phyloP scores from a whole-genome alignment of 495 filamentous ascomycete genomes.

The Xylaria venustula region DNA sequence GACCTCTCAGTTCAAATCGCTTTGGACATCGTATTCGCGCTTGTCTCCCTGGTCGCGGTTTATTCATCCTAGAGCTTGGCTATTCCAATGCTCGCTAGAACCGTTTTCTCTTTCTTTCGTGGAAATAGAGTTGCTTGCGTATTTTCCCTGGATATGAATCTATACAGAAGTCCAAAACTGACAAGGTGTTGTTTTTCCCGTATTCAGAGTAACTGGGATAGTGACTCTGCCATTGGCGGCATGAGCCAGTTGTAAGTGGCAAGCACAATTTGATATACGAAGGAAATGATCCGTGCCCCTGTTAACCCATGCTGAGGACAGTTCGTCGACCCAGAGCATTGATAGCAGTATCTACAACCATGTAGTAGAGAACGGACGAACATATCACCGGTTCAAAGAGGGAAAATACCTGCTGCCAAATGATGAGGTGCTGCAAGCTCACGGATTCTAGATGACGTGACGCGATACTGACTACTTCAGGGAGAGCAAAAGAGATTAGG shows the following conservation, averaged over 20 bases:
- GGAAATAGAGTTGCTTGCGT: background rate
- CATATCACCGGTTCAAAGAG: slow-evolving; percentile 28
- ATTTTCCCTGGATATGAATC: background rate
- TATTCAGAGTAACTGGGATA: slow-evolving; percentile 2
- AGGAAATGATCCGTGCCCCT: too few relatives aligned
- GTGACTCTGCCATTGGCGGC: slow-evolving; percentile 8
- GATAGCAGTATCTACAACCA: slow-evolving; percentile 17
- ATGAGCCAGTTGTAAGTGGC: slow-evolving; percentile 9
- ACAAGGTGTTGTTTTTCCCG: background rate
- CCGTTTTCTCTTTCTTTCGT: background rate
- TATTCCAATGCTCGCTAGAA: too few relatives aligned
- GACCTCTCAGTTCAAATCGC: background rate
- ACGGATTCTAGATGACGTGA: background rate
- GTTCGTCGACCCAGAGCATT: slow-evolving; percentile 4
- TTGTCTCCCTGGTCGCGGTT: too few relatives aligned
- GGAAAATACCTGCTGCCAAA: slow-evolving; percentile 30
- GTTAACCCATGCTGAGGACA: background rate
- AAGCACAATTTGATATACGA: too few relatives aligned
- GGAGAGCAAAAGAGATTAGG: slow-evolving; percentile 27
- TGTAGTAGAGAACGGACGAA: slow-evolving; percentile 26
- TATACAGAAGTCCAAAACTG: background rate
- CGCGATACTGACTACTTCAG: background rate
- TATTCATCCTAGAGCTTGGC: too few relatives aligned
- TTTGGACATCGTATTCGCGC: background rate
- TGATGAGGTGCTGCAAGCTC: slow-evolving; percentile 19